Evolutionary conservation across 2,329 filamentous ascomycete genomes (phyloP).

Genomic region (Cladobotryum protrusum): DNA sequence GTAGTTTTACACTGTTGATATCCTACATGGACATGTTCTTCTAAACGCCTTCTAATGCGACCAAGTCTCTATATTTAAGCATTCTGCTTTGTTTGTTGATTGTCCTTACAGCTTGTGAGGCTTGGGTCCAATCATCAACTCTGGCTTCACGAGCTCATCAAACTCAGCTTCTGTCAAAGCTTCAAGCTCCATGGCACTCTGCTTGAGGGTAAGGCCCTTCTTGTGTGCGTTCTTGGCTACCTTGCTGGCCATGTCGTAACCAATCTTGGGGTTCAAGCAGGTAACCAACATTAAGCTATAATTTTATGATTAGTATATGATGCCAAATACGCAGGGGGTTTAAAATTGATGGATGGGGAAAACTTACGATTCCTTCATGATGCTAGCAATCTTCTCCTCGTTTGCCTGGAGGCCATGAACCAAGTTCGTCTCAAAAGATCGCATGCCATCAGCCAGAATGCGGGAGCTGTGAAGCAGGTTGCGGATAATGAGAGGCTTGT

Average conservation of each 20-base stretch:
- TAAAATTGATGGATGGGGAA: not conserved
- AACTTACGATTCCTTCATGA: constrained; percentile 89
- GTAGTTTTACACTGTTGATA: no score
- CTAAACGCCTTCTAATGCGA: no score
- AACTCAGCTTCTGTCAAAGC: constrained; percentile 86
- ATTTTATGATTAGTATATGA: constrained; percentile 10
- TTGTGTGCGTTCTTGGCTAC: constrained; percentile 99
- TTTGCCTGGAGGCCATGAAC: constrained; percentile 85
- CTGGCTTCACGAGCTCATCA: constrained; percentile 80
- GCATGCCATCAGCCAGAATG: constrained; percentile 86
- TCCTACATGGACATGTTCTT: no score
- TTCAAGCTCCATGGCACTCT: constrained; percentile 88
- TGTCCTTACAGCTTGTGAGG: constrained; percentile 41
- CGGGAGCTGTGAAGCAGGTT: constrained; percentile 91
- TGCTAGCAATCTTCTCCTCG: constrained; percentile 80
- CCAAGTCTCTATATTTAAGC: not conserved
- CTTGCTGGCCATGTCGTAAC: constrained; percentile 95
- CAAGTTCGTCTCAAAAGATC: constrained; percentile 89
- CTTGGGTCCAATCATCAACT: constrained; percentile 89
- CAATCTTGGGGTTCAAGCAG: constrained; percentile 94
- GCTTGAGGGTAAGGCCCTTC: constrained; percentile 90
- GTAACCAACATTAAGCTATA: constrained; percentile 91
- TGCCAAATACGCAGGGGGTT: not conserved
- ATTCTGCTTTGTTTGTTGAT: not conserved
- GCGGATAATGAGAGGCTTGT: constrained; percentile 93